Conservation (phyloP, 2,329 filamentous ascomycete species). For the Stagonosporopsis chrysanthemi region DNA sequence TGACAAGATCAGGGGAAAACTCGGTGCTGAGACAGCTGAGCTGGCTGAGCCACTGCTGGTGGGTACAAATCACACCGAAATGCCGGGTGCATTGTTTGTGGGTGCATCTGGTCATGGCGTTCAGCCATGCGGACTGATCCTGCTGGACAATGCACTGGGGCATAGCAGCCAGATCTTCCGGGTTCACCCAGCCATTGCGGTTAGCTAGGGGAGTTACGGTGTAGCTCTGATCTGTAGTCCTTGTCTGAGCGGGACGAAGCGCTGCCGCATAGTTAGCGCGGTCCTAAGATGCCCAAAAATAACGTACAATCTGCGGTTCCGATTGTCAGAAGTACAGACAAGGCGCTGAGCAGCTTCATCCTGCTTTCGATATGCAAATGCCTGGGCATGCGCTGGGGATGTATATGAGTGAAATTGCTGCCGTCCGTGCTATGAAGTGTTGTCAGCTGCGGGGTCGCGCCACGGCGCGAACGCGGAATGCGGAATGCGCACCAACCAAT, state of each 20-base stretch:
- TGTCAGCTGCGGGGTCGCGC: too few relatives aligned
- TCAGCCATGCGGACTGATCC: conserved; percentile 41
- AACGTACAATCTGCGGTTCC: too few relatives aligned
- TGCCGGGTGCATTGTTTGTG: conserved; percentile 38
- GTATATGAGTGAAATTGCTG: too few relatives aligned
- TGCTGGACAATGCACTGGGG: conserved; percentile 49
- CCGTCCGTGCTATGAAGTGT: too few relatives aligned
- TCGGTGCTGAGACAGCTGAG: conserved; percentile 42
- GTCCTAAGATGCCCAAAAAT: too few relatives aligned
- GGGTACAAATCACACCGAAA: conserved; percentile 44
- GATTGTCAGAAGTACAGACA: too few relatives aligned
- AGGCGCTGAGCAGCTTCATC: too few relatives aligned
- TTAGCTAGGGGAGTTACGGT: not conserved
- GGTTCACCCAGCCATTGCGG: conserved; percentile 43
- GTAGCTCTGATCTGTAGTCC: not conserved
- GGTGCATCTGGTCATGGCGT: conserved; percentile 43
- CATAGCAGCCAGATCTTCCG: conserved; percentile 45
- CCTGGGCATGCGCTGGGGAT: too few relatives aligned
- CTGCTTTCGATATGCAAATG: too few relatives aligned
- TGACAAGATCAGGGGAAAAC: conserved; percentile 39
- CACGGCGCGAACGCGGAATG: too few relatives aligned
- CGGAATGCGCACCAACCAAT: too few relatives aligned
- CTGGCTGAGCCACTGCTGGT: conserved; percentile 45
- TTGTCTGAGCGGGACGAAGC: not conserved
- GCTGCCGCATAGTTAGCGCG: not conserved